Base-by-base conservation (phyloP, 371 early-diverging fungal species). In the Lichtheimia corymbifera region DNA sequence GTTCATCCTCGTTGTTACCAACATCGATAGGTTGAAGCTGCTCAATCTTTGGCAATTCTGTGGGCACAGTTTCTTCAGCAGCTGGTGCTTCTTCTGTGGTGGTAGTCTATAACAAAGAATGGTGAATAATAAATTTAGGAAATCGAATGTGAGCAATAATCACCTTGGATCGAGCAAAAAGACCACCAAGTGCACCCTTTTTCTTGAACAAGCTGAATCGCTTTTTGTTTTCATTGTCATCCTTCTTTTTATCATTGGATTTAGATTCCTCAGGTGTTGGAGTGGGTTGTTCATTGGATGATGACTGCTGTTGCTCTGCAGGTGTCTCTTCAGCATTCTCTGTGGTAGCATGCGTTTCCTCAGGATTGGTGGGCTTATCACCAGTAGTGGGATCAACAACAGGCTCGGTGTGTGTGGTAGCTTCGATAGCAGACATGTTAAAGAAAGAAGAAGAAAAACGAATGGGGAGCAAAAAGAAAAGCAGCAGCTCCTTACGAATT, bases 11-110 rank as follows among this genome's bases (percentile, higher is more conserved):
- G 22, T 49, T 55, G 55, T 47, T 35, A 50, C 54, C 62, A 13
- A 35, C 55, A 14, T 61, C 42, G 17, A 61, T 61, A 30, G 62
- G 62, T 17, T 61, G 35, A 11, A 54, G 9, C 22, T 61, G 62
- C 17, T 61, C 62, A 50, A 61, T 61, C 55, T 61, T 53, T 22
- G 62, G 62, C 4, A 61, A 27, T 13, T 61, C 62, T 7, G 42
- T 44, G 11, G 40, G 40, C 12, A 42, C 50, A 24, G 44, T 54
- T n/a, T 44, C 53, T 24, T 53, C 47, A 28, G 55, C 22, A 44
- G 62, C 35, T 47, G 54, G 49, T 22, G 44, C 45, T 45, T 56
- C 62, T 28, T 45, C 61, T 28, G 53, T 45, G 27, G 60, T 15
- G 15, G 54, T 44, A 25, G 57, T 25, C 25, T 40, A 56, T 27